Conservation (phyloP, 2,329 filamentous ascomycete genomes). For the Neonectria ditissima region DNA sequence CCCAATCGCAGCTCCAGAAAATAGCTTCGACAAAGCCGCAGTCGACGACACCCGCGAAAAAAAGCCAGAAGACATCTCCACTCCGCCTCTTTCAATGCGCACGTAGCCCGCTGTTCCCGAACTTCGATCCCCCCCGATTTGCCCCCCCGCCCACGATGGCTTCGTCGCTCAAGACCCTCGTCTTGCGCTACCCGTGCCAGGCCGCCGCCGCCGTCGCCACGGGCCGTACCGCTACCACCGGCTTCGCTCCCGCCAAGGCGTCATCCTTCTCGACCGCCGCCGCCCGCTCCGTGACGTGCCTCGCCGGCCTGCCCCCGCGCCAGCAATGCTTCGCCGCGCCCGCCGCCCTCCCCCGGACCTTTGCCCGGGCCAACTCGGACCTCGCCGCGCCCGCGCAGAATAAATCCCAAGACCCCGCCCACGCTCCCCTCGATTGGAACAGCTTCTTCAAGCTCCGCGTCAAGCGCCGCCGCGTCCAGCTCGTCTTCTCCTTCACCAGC, state of each 20-base stretch:
- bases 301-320: constrained; percentile 34
- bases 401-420: constrained; percentile 32
- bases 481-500: constrained; percentile 78
- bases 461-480: constrained; percentile 84
- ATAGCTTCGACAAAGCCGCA: constrained; percentile 36
- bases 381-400: constrained; percentile 29
- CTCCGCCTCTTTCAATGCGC: constrained; percentile 24
- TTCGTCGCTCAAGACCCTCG: constrained; percentile 48
- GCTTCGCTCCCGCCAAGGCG: constrained; percentile 43
- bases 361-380: constrained; percentile 37
- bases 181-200: constrained; percentile 48
- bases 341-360: constrained; percentile 27
- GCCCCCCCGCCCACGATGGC: constrained; percentile 40
- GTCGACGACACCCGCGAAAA: constrained; percentile 31
- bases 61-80: no score
- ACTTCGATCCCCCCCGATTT: background rate
- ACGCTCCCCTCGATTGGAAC: constrained; percentile 79
- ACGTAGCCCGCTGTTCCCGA: constrained; percentile 10
- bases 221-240: constrained; percentile 29
- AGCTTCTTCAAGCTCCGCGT: constrained; percentile 92
- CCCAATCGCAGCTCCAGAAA: constrained; percentile 35
- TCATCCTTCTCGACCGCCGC: constrained; percentile 46
- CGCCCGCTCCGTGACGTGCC: constrained; percentile 36
- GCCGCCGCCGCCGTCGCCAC: constrained; percentile 36
- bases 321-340: constrained; percentile 36